Evolutionary conservation across 2,329 filamentous ascomycete genomes (phyloP).

Genomic region (Scytalidium sp.): DNA sequence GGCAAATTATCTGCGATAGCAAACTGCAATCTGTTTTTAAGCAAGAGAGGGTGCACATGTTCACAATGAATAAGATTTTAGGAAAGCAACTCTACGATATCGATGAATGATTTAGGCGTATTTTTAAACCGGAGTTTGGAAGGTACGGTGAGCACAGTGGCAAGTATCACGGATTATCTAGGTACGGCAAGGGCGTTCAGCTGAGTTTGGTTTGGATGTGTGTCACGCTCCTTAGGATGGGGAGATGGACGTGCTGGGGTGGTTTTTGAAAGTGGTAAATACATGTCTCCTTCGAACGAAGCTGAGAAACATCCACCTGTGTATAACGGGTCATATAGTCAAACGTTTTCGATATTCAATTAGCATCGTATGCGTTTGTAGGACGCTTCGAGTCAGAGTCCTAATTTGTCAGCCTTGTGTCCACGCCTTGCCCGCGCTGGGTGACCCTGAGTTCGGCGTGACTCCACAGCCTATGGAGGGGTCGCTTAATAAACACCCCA

Average conservation of each 20-base stretch:
- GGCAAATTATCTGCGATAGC: slow-evolving; percentile 91
- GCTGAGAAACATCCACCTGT: neutral
- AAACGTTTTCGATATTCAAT: neutral
- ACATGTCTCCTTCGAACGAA: neutral
- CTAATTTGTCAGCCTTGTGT: neutral
- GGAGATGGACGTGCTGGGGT: neutral
- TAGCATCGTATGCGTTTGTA: neutral
- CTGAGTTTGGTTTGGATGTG: neutral
- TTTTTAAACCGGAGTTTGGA: neutral
- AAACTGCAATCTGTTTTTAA: slow-evolving; percentile 92
- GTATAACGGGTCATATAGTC: neutral
- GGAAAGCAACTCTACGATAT: slow-evolving; percentile 85
- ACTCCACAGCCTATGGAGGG: neutral
- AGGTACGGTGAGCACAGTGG: neutral
- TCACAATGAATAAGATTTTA: slow-evolving; percentile 97
- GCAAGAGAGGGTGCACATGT: slow-evolving; percentile 91
- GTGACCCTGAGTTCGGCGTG: neutral
- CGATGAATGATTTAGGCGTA: slow-evolving; percentile 51
- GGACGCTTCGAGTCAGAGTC: neutral
- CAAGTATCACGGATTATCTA: neutral
- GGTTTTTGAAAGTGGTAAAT: neutral
- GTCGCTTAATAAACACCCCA: neutral
- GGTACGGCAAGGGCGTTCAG: neutral
- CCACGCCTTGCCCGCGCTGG: neutral
- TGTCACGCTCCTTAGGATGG: neutral